A percentile compares a stretch with the other conserved stretches of the same genome.
phyloP scores from a whole-genome alignment of 1,139 yeast genomes.

The Taphrina populina region DNA sequence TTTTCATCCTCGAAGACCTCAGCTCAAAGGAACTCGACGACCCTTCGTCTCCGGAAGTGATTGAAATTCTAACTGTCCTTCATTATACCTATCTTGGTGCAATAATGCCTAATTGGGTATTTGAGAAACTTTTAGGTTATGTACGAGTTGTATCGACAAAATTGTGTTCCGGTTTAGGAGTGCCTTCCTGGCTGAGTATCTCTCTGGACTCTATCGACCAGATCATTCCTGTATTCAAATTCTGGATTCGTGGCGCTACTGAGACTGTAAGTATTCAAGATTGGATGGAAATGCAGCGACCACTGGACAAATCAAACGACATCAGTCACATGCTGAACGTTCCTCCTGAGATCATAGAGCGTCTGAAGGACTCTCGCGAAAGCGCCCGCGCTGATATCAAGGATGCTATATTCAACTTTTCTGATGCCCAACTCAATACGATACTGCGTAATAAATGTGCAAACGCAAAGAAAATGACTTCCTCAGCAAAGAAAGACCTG shows the following conservation, averaged over 20 bases:
- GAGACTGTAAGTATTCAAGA: conserved; percentile 14
- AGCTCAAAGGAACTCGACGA: conserved; percentile 6
- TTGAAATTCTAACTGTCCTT: conserved; percentile 21
- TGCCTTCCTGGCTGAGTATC: conserved; percentile 19
- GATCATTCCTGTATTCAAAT: conserved; percentile 29
- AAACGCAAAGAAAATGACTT: conserved; percentile 10
- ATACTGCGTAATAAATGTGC: conserved; percentile 18
- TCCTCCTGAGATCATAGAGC: conserved; percentile 20
- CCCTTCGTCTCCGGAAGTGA: not conserved
- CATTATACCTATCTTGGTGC: conserved; percentile 31
- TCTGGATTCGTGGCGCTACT: conserved; percentile 26
- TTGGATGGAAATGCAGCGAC: conserved; percentile 30
- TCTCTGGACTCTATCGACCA: conserved; percentile 26
- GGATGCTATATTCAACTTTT: conserved; percentile 23
- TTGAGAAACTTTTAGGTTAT: conserved; percentile 21
- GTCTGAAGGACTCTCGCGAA: conserved; percentile 17
- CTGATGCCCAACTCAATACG: conserved; percentile 24
- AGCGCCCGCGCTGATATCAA: conserved; percentile 23
- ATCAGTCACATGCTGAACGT: conserved; percentile 1
- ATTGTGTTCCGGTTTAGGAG: conserved; percentile 28
- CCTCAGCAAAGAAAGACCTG: conserved; percentile 23
- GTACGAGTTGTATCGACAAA: conserved; percentile 21
- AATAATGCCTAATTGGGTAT: conserved; percentile 31
- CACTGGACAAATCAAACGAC: conserved; percentile 22
- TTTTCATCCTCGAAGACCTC: conserved; percentile 26